phyloP scores from a whole-genome alignment of 805 yeast species.

The Wickerhamomyces sydowiorum region DNA sequence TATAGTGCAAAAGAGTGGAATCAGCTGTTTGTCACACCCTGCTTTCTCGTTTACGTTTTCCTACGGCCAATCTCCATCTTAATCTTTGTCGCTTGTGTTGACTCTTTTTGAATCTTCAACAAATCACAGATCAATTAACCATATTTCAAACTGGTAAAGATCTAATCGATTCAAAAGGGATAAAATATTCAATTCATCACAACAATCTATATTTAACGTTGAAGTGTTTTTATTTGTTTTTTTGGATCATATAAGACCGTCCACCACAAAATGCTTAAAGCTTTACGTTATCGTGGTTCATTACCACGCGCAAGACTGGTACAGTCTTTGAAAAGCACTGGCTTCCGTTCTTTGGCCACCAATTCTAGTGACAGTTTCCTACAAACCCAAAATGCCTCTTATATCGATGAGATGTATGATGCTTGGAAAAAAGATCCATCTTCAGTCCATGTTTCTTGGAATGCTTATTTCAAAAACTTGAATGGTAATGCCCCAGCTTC shows the following conservation, averaged over 20 bases:
- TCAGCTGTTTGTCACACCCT: background rate
- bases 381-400: slow-evolving; percentile 79
- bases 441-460: slow-evolving; percentile 95
- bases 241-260: no score
- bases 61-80: no score
- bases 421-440: slow-evolving; percentile 90
- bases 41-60: background rate
- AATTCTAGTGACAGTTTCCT: slow-evolving; percentile 64
- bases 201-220: no score
- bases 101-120: background rate
- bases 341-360: slow-evolving; percentile 1
- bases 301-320: slow-evolving; percentile 19
- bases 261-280: slow-evolving; percentile 2
- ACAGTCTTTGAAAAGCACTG: slow-evolving; percentile 6
- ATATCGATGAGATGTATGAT: slow-evolving; percentile 96
- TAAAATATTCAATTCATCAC: no score
- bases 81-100: background rate
- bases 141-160: no score
- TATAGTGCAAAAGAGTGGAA: background rate
- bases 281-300: slow-evolving; percentile 16
- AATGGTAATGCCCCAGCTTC: slow-evolving; percentile 66
- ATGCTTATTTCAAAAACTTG: slow-evolving; percentile 90
- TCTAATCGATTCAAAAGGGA: no score
- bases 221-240: no score
- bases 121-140: no score